Conservation (phyloP, 2,329 filamentous ascomycete genomes). For the Emericellopsis cladophorae region DNA sequence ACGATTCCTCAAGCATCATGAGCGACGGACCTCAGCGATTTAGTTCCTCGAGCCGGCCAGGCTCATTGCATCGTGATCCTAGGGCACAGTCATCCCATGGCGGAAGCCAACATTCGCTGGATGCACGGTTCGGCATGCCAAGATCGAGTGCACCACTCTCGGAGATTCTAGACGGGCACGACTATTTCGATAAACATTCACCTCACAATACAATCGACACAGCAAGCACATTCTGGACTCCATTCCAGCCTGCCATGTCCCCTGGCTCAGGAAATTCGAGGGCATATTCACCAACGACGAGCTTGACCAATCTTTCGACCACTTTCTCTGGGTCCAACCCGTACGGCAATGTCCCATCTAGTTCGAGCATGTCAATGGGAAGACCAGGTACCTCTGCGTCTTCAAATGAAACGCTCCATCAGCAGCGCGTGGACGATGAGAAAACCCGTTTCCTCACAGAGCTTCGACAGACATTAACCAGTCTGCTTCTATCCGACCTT, state of each 20-base stretch:
- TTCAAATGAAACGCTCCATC: conserved; percentile 53
- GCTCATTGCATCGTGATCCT: conserved; percentile 42
- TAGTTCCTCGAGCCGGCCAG: conserved; percentile 28
- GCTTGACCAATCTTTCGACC: conserved; percentile 42
- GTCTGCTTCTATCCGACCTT: conserved; percentile 78
- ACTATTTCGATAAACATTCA: conserved; percentile 58
- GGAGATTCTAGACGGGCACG: conserved; percentile 56
- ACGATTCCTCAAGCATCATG: conserved; percentile 39
- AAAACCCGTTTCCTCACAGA: conserved; percentile 70
- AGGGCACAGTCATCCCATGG: conserved; percentile 48
- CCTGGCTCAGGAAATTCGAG: conserved; percentile 46
- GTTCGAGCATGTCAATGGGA: conserved; percentile 32
- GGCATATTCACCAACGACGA: conserved; percentile 49
- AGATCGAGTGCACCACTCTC: conserved; percentile 43
- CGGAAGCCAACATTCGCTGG: conserved; percentile 56
- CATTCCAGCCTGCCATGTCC: conserved; percentile 59
- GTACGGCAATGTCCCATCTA: conserved; percentile 27
- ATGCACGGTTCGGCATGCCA: conserved; percentile 52
- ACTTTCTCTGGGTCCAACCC: conserved; percentile 31
- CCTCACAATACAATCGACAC: conserved; percentile 63
- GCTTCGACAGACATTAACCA: conserved; percentile 67
- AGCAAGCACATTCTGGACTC: conserved; percentile 77
- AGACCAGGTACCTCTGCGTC: conserved; percentile 55
- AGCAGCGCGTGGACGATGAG: conserved; percentile 49
- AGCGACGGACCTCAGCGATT: conserved; percentile 42